Evolutionary conservation across 2,329 filamentous ascomycete genomes (phyloP), one percentile per base, ranked within the genome.

Genomic region (Neofusicoccum cordaticola): DNA sequence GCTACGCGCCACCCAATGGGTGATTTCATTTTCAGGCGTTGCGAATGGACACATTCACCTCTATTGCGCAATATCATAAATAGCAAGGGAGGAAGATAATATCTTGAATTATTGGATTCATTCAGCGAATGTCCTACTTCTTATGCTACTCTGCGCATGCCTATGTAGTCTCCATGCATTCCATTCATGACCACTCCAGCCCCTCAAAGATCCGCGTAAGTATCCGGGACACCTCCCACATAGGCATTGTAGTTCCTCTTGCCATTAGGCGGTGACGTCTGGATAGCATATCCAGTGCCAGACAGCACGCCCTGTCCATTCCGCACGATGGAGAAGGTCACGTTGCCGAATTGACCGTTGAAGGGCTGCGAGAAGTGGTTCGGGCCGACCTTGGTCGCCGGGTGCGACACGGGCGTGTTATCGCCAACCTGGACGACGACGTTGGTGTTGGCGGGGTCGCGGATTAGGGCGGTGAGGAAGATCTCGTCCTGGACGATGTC

Each of bases 401-500:
- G 8, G 39, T 42, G 60, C n/a, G 61, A 27, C 11, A 62, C 62
- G 4, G 66, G 17, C 51, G 50, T 11, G 45, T 62, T 58, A 27
- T 53, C 37, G 19, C 66, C 67, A 39, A 68, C 61, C 44, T 67
- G 45, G 42, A 60, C 56, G 22, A 47, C 42, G 19, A 68, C 22
- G 4, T 34, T 56, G 17, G 64, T 56, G 22, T 63, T 65, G 5
- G 62, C 17, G 13, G 62, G 8, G 22, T 58, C 51, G 42, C 42
- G 50, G 37, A 80, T 34, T 12, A 72, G 66, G 4, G 72, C 73
- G 15, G 83, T 77, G 47, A 82, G 71, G 31, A 81, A 84, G 17
- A 84, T 71, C 15, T 78, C 76, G 45, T 84, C 81, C 63, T 78
- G 70, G 1, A 78, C 75, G 13, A 80, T 77, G 4, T 72, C 67